Base-by-base conservation (phyloP, 1,284 basidiomycete genomes). In the Tilletia caries region DNA sequence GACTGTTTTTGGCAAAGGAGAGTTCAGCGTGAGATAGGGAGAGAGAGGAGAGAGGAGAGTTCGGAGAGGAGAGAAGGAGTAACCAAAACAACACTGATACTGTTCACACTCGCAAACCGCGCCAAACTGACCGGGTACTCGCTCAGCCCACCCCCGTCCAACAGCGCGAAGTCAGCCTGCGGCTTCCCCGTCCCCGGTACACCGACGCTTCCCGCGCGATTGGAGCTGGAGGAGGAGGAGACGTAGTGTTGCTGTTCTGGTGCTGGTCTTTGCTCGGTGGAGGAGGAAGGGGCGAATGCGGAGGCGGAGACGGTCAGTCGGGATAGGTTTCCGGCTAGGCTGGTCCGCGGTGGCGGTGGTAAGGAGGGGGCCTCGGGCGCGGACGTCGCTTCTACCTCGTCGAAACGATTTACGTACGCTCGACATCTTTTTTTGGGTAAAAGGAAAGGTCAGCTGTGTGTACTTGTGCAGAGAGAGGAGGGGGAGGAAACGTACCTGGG, bases 51-150 rank as follows among this genome's bases (percentile, higher is more conserved):
- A 10, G 25, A 15, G 41, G 10, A 34, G 27, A 25, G 44, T 12
- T 15, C 20, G 44, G 6, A 12, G 3, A 6, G 12, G 25, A 44
- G 10, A 41, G 15, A 41, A 25, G 12, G n/a, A 75, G 74, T 66
- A 62, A 76, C 75, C 27, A 82, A 66, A 18, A 82, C 70, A 41
- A 82, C 71, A 65, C 78, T 82, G 71, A 81, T 74, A 62, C 65
- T 71, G 68, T 76, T 79, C 10, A 65, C 60, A 64, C 79, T 82
- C 1, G 77, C 70, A 67, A 82, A 82, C 50, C 79, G 73, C 23
- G 79, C 78, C 0, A 73, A 73, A 65, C 76, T 76, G 65, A 82
- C 77, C 1, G 81, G 81, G 64, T 82, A 82, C 46, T 80, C 80
- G 12, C 74, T 76, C 6, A 79, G 75, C 25, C 78, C 77, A 3